Evolutionary conservation across 148 eudicot species (phyloP).

Genomic region (Polygonum aviculare): DNA sequence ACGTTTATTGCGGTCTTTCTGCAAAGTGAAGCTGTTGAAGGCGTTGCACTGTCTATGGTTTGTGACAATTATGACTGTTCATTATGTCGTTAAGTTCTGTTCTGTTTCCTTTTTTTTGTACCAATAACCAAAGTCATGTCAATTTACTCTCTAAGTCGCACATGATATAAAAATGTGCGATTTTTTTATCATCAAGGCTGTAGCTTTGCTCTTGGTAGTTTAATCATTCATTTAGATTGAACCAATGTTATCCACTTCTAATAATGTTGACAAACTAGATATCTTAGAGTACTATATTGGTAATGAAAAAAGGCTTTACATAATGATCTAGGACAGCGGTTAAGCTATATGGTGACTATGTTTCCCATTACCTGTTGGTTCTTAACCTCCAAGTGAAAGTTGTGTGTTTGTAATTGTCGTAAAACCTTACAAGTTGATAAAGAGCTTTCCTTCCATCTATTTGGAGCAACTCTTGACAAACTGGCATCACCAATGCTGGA

Average conservation of each 20-base stretch:
- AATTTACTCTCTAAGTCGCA: not conserved
- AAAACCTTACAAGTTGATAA: no score
- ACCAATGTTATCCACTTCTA: not conserved
- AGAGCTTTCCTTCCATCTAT: no score
- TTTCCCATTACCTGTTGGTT: no score
- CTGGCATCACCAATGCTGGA: not conserved
- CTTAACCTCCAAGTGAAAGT: no score
- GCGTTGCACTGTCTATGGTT: constrained; percentile 61
- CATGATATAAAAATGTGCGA: not conserved
- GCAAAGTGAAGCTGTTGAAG: constrained; percentile 70
- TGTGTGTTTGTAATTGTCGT: no score
- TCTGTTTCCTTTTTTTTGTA: not conserved
- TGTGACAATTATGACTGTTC: constrained; percentile 16
- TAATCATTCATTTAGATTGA: not conserved
- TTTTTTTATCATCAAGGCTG: not conserved
- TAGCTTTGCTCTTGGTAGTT: not conserved
- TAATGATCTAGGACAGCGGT: not conserved
- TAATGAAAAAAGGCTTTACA: not conserved
- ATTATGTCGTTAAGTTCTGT: not conserved
- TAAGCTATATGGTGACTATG: not conserved
- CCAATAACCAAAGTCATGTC: not conserved
- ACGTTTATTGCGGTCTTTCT: constrained; percentile 51
- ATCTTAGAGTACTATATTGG: not conserved
- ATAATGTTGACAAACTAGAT: not conserved
- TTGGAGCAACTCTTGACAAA: no score